These are phyloP conservation scores for Porodaedalea pini DNA, from an alignment of 1,284 basidiomycete species.

Conservation along the genomic window DNA sequence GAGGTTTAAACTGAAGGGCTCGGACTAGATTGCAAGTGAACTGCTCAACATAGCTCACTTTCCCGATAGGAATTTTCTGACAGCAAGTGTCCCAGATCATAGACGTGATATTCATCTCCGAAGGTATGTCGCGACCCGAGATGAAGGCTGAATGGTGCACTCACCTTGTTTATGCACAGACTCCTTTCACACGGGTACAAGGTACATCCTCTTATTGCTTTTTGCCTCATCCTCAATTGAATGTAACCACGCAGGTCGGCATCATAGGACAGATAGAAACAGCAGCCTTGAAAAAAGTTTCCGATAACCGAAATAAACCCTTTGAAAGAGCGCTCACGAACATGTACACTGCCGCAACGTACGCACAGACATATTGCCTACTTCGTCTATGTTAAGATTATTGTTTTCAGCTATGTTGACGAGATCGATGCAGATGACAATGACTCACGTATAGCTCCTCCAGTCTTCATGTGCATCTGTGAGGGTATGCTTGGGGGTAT, in stretches of 20 bases:
- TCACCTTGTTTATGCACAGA: slow-evolving; percentile 36
- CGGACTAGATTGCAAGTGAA: slow-evolving; percentile 65
- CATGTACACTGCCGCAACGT: slow-evolving; percentile 89
- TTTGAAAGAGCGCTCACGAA: slow-evolving; percentile 82
- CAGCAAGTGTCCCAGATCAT: slow-evolving; percentile 81
- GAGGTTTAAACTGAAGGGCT: neutral
- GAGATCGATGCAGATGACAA: slow-evolving; percentile 68
- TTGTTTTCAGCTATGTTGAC: slow-evolving; percentile 62
- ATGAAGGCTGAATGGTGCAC: neutral
- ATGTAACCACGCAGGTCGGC: slow-evolving; percentile 48
- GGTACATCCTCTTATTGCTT: slow-evolving; percentile 26
- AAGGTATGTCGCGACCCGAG: slow-evolving; percentile 51
- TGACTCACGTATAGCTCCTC: slow-evolving; percentile 45
- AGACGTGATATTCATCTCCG: slow-evolving; percentile 84
- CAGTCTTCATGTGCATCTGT: slow-evolving; percentile 68
- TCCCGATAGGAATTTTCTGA: slow-evolving; percentile 74
- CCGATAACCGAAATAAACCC: slow-evolving; percentile 77
- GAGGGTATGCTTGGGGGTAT: slow-evolving; percentile 57
- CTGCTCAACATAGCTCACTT: slow-evolving; percentile 84
- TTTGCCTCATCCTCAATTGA: neutral
- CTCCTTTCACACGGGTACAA: slow-evolving; percentile 84
- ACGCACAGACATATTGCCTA: slow-evolving; percentile 32
- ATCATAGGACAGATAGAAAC: slow-evolving; percentile 93
- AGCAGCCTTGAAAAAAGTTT: slow-evolving; percentile 89
- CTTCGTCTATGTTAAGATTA: slow-evolving; percentile 7